Base-by-base conservation (phyloP, 352 stramenopile genomes). In the Pythium rishiriense region DNA sequence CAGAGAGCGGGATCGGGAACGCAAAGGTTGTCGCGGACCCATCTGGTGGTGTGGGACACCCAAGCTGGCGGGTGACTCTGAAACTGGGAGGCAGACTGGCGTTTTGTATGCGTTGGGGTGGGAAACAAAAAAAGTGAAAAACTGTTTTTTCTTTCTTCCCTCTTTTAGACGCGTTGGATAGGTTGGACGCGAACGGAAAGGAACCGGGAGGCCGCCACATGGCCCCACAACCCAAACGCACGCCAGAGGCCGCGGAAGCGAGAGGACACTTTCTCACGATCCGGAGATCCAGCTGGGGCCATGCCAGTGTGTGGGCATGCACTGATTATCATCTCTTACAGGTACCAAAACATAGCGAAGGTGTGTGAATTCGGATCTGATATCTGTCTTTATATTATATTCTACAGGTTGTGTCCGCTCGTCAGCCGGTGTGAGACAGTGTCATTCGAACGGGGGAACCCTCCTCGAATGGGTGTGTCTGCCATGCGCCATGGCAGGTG, bases 1-100 rank as follows among this genome's bases (percentile, higher is more conserved):
- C 8, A 6, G 24, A 22, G 39, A n/a, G 33, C 19, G 21, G 41
- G 52, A 58, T 33, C 50, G 35, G 35, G 52, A 58, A 21, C 11
- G 29, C 8, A 29, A 28, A 28, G n/a, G 52, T 25, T 49, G 52
- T 59, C 25, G 37, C 37, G 22, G 10, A 55, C 7, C 45, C 56
- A 62, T 35, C 56, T 62, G 56, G 56, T 31, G 10, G 11, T 31
- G 29, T 64, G 43, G 56, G 56, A 47, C 31, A 55, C 48, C 42
- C 56, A 48, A 41, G n/a, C 29, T 58, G 31, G 50, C 21, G 11
- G 19, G 31, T 47, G 31, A 24, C 12, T 25, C n/a, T 42, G 28
- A 28, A 43, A 25, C 29, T 22, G 26, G 33, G 46, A 35, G 21
- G 22, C 42, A 28, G 42, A 55, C 48, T 39, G 33, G 33, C 33